Conservation (phyloP, 208 protist genomes). For the Wallacemonas sp. region DNA sequence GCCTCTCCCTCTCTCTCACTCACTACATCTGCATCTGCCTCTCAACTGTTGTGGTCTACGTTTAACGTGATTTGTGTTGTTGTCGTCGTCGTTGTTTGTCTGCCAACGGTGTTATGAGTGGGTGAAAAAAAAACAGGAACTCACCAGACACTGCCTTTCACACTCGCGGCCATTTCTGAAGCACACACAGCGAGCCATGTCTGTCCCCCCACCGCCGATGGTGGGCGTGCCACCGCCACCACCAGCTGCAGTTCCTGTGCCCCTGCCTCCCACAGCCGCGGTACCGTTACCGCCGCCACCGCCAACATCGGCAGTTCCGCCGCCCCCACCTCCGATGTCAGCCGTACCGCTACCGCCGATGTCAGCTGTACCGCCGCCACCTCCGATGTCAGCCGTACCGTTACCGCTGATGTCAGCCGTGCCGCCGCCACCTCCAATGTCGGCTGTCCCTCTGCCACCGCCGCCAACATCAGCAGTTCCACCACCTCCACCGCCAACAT, state of each 20-base stretch:
- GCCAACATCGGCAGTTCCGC: conserved; percentile 13
- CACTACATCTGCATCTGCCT: too few species aligned
- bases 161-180: too few species aligned
- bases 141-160: too few species aligned
- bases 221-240: conserved; percentile 15
- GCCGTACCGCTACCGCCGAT: conserved; percentile 26
- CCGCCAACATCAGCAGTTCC: conserved; percentile 20
- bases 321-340: conserved; percentile 17
- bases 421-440: conserved; percentile 14
- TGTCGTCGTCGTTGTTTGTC: too few species aligned
- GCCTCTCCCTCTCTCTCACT: too few species aligned
- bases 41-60: too few species aligned
- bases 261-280: conserved; percentile 17
- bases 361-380: conserved; percentile 3
- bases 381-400: conserved; percentile 15
- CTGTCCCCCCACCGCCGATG: conserved; percentile 16
- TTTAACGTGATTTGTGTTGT: too few species aligned
- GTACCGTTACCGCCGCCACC: conserved; percentile 24
- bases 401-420: conserved; percentile 17
- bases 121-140: too few species aligned
- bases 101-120: too few species aligned
- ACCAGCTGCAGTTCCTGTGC: conserved; percentile 13
- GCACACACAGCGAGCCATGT: conserved; percentile 2
- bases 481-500: conserved; percentile 14
- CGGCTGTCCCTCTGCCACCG: conserved; percentile 17